Percentiles rank a stretch among this genome's conserved stretches.
Conservation (phyloP, 192 early-diverging fungal species). For the Backusella morwellensis region DNA sequence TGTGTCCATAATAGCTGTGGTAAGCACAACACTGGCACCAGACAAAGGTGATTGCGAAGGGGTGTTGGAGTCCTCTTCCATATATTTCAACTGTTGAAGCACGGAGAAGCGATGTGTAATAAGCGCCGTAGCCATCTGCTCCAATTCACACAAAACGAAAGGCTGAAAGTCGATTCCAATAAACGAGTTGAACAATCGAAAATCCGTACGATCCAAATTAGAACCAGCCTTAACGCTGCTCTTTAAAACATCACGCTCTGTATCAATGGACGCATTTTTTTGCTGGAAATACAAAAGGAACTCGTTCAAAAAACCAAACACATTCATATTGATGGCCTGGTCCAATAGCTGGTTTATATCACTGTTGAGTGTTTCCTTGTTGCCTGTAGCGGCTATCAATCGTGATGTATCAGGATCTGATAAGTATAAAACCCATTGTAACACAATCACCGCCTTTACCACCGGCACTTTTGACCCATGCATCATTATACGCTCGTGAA, state of each 20-base stretch:
- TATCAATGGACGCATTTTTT: neutral
- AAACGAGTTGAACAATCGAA: neutral
- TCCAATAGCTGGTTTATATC: constrained; percentile 54
- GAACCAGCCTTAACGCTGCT: neutral
- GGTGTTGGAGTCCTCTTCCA: constrained; percentile 62
- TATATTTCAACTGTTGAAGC: constrained; percentile 61
- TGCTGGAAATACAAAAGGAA: constrained; percentile 53
- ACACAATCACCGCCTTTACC: constrained; percentile 40
- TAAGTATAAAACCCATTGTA: constrained; percentile 59
- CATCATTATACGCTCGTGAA: constrained; percentile 13
- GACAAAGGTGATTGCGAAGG: constrained; percentile 4
- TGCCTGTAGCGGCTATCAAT: no score
- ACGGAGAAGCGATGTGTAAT: constrained; percentile 57
- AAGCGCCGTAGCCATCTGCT: constrained; percentile 48
- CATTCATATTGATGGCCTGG: constrained; percentile 51
- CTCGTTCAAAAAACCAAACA: constrained; percentile 64
- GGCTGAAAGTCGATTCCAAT: constrained; percentile 39
- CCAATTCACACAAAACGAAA: constrained; percentile 53
- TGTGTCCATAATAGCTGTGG: constrained; percentile 15
- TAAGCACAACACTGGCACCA: neutral
- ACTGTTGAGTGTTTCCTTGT: neutral
- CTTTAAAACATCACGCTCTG: neutral
- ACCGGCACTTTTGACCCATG: constrained; percentile 23
- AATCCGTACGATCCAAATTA: neutral
- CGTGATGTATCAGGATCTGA: constrained; percentile 39